Conservation (phyloP, 495 filamentous ascomycete genomes). For the Hypoxylon lienhwacheense region DNA sequence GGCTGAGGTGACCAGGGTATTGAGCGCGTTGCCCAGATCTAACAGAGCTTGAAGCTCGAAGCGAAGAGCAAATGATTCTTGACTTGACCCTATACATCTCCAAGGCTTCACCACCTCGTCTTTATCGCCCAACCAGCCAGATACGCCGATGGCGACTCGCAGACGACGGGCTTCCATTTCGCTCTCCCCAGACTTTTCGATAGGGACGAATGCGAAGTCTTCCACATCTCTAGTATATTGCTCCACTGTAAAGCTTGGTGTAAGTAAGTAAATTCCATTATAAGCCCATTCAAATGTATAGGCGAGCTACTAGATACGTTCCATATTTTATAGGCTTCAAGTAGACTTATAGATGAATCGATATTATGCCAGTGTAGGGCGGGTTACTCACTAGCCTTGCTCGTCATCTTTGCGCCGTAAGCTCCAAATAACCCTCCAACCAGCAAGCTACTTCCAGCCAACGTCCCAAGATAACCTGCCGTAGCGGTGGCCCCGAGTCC, state of each 20-base stretch:
- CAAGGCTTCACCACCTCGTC: constrained; percentile 76
- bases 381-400: constrained; percentile 46
- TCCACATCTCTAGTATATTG: constrained; percentile 83
- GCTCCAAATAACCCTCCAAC: constrained; percentile 87
- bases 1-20: constrained; percentile 71
- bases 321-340: too few species aligned
- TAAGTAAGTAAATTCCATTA: constrained; percentile 57
- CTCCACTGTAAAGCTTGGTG: constrained; percentile 61
- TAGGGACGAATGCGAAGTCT: constrained; percentile 87
- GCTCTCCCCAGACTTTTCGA: constrained; percentile 48
- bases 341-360: background rate
- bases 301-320: background rate
- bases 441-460: constrained; percentile 77
- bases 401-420: constrained; percentile 82
- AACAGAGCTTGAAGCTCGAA: constrained; percentile 80
- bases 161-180: constrained; percentile 59
- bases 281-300: background rate
- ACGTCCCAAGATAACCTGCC: constrained; percentile 76
- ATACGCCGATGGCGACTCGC: constrained; percentile 79
- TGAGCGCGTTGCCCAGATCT: constrained; percentile 77
- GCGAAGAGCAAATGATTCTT: constrained; percentile 81
- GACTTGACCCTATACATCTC: constrained; percentile 68
- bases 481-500: constrained; percentile 74
- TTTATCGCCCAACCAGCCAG: constrained; percentile 78
- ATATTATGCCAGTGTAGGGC: constrained; percentile 39